Conservation (phyloP, 805 yeast genomes). For the Barnettozyma californica region DNA sequence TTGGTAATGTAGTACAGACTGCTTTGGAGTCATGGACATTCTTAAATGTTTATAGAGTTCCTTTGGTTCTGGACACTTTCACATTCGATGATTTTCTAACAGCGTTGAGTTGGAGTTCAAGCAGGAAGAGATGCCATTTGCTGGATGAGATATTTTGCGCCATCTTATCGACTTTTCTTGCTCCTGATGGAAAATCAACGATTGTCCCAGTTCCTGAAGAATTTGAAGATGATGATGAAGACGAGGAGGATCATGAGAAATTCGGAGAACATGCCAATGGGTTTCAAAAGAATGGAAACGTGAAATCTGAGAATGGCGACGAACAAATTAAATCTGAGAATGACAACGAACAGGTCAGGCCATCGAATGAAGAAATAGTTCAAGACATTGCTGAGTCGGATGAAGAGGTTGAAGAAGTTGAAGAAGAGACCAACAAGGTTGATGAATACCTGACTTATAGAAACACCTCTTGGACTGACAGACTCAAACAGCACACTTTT, state of each 20-base stretch:
- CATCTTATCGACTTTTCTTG: conserved; percentile 49
- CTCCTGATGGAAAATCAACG: conserved; percentile 35
- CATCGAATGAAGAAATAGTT: conserved; percentile 18
- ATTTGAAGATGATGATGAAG: conserved; percentile 22
- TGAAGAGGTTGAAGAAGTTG: conserved; percentile 21
- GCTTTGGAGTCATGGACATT: conserved; percentile 73
- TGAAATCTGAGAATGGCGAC: conserved; percentile 20
- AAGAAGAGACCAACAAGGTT: conserved; percentile 23
- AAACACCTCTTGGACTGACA: conserved; percentile 69
- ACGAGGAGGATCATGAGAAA: conserved; percentile 14
- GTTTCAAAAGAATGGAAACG: neutral
- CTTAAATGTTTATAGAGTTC: conserved; percentile 60
- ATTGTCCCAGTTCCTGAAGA: conserved; percentile 26
- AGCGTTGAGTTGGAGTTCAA: conserved; percentile 39
- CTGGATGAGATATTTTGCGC: conserved; percentile 68
- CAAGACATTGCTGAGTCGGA: conserved; percentile 13
- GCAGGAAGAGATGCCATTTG: conserved; percentile 44
- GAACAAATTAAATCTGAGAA: neutral
- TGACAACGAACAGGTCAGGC: neutral
- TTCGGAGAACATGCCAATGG: conserved; percentile 10
- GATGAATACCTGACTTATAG: conserved; percentile 46
- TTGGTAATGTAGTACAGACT: conserved; percentile 27
- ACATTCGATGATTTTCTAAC: conserved; percentile 75
- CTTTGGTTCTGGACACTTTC: conserved; percentile 62
- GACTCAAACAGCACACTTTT: conserved; percentile 68